phyloP scores from a whole-genome alignment of 495 filamentous ascomycete genomes.

The Physcia stellaris region DNA sequence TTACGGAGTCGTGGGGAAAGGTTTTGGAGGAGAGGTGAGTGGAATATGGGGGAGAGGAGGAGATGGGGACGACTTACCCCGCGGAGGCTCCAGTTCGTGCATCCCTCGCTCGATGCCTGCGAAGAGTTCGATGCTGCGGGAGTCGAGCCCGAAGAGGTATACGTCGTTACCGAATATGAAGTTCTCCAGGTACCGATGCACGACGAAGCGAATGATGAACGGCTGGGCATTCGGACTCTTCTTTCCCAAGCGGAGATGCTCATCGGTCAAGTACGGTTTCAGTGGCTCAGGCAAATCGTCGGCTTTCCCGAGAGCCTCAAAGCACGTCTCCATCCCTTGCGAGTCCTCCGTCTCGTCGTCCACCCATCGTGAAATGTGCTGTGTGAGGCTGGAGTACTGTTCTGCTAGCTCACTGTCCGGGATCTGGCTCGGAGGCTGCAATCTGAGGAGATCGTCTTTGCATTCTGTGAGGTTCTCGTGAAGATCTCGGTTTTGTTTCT shows the following conservation, averaged over 20 bases:
- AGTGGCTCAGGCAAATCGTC: conserved; percentile 9
- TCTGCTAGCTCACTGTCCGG: conserved; percentile 14
- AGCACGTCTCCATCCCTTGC: conserved; percentile 7
- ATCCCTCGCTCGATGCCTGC: conserved; percentile 12
- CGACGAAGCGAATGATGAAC: conserved; percentile 10
- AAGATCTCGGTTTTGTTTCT: conserved; percentile 10
- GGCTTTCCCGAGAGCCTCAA: conserved; percentile 3
- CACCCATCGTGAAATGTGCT: conserved; percentile 13
- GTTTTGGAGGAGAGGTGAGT: too few relatives aligned
- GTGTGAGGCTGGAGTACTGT: conserved; percentile 8
- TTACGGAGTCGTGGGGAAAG: not conserved
- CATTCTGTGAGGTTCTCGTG: conserved; percentile 11
- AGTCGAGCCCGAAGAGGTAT: conserved; percentile 15
- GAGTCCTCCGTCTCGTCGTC: conserved; percentile 12
- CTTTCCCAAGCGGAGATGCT: conserved; percentile 6
- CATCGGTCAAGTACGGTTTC: conserved; percentile 1
- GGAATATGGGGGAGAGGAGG: too few relatives aligned
- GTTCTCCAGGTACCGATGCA: conserved; percentile 8
- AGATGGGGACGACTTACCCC: conserved; percentile 4
- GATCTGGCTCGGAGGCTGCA: conserved; percentile 12
- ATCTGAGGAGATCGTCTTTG: conserved; percentile 11
- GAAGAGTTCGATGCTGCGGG: conserved; percentile 2
- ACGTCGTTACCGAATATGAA: conserved; percentile 8
- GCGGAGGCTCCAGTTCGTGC: conserved; percentile 8
- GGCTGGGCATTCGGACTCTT: conserved; percentile 11